Percentiles rank a stretch among this genome's conserved stretches.
Conservation (phyloP, 352 stramenopile genomes). For the Globisporangium lucens region DNA sequence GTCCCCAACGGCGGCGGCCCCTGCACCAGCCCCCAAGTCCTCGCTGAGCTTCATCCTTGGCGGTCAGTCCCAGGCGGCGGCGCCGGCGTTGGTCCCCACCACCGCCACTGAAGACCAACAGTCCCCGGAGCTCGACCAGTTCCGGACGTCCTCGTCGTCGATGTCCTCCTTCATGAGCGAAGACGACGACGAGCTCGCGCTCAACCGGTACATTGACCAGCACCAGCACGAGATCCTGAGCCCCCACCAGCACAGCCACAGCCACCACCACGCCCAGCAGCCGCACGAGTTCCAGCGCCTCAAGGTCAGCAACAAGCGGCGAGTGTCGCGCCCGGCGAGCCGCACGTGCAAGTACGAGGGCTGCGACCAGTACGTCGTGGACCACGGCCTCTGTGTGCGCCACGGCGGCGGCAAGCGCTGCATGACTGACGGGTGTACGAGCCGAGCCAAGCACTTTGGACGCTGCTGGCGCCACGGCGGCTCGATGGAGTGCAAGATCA, state of each 20-base stretch:
- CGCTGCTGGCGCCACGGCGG: slow-evolving; percentile 79
- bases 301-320: slow-evolving; percentile 6
- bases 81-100: background rate
- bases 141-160: slow-evolving; percentile 4
- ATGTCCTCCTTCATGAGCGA: slow-evolving; percentile 12
- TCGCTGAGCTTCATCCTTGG: slow-evolving; percentile 15
- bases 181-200: slow-evolving; percentile 6
- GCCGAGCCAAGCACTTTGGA: slow-evolving; percentile 68
- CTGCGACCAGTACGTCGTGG: slow-evolving; percentile 21
- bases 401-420: slow-evolving; percentile 60
- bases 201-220: slow-evolving; percentile 1
- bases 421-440: slow-evolving; percentile 51
- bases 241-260: background rate
- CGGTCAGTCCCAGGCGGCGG: background rate
- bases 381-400: slow-evolving; percentile 18
- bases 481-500: slow-evolving; percentile 72
- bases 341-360: slow-evolving; percentile 21
- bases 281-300: background rate
- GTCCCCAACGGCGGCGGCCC: background rate
- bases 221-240: background rate
- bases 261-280: background rate
- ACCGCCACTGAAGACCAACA: background rate
- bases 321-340: slow-evolving; percentile 6
- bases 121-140: background rate
- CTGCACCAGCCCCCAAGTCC: slow-evolving; percentile 4